Conservation (phyloP, 2,329 filamentous ascomycete species). For the Metarhizium album region DNA sequence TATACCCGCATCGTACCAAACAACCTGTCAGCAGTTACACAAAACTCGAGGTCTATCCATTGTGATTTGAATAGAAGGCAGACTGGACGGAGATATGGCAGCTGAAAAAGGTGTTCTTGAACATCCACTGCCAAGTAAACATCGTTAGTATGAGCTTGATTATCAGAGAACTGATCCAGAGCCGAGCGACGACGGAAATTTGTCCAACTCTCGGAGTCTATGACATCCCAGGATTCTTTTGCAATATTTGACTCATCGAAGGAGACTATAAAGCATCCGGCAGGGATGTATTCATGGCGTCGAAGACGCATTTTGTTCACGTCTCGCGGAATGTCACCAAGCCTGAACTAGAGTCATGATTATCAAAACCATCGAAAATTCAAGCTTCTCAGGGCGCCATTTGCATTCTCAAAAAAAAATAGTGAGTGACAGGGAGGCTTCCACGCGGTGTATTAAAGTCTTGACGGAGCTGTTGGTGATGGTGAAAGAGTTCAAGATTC, state of each 20-base stretch:
- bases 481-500: not conserved
- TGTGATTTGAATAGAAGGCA: conserved; percentile 20
- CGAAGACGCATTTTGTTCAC: conserved; percentile 8
- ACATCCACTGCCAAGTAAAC: conserved; percentile 11
- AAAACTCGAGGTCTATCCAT: conserved; percentile 36
- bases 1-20: conserved; percentile 41
- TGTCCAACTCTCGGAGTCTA: conserved; percentile 16
- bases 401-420: not conserved
- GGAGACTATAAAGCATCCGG: conserved; percentile 26
- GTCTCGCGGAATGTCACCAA: not conserved
- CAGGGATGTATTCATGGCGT: conserved; percentile 25
- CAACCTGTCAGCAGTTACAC: conserved; percentile 10
- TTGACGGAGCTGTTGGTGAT: not conserved
- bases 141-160: conserved; percentile 8
- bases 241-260: conserved; percentile 10
- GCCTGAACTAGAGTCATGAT: not conserved
- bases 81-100: conserved; percentile 14
- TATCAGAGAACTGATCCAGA: not conserved
- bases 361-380: not conserved
- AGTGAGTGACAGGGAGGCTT: not conserved
- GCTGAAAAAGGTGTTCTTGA: conserved; percentile 19
- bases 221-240: conserved; percentile 9
- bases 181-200: conserved; percentile 1
- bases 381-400: not conserved
- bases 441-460: not conserved